These are phyloP conservation scores for Penicillium sp. DNA, from an alignment of 2,329 filamentous ascomycete species.

Conservation along the genomic window DNA sequence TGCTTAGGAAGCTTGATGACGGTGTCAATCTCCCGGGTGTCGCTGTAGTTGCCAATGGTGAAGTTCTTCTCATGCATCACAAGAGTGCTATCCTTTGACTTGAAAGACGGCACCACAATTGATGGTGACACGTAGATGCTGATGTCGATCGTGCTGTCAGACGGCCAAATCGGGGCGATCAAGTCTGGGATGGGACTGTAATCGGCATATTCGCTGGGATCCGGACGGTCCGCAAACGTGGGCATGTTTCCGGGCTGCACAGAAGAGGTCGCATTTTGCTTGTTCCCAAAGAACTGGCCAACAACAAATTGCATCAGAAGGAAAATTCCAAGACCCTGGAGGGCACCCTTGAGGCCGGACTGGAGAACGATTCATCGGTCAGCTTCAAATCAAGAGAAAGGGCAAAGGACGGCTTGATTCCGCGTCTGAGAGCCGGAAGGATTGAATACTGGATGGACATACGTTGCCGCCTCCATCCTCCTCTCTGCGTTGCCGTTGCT, in stretches of 20 bases:
- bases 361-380: slow-evolving; percentile 24
- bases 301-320: slow-evolving; percentile 53
- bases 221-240: slow-evolving; percentile 60
- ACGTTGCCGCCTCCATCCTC: slow-evolving; percentile 28
- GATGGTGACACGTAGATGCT: slow-evolving; percentile 76
- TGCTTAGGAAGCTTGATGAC: slow-evolving; percentile 68
- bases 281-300: slow-evolving; percentile 48
- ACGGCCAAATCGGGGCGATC: slow-evolving; percentile 84
- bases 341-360: slow-evolving; percentile 39
- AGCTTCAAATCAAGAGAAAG: slow-evolving; percentile 1
- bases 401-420: background rate
- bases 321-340: slow-evolving; percentile 56
- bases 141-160: slow-evolving; percentile 73
- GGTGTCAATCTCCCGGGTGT: slow-evolving; percentile 70
- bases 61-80: slow-evolving; percentile 78
- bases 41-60: slow-evolving; percentile 68
- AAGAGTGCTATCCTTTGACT: slow-evolving; percentile 59
- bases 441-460: slow-evolving; percentile 9
- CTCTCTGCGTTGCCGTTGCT: slow-evolving; percentile 34
- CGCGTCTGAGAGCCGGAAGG: no score
- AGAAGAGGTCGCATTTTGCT: slow-evolving; percentile 22
- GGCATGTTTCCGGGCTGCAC: slow-evolving; percentile 46
- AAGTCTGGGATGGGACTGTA: slow-evolving; percentile 54
- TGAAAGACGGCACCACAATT: slow-evolving; percentile 58
- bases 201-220: slow-evolving; percentile 33